These are phyloP conservation scores for Backusella australiensis DNA, from an alignment of 192 early-diverging fungal genomes.

Conservation along the genomic window DNA sequence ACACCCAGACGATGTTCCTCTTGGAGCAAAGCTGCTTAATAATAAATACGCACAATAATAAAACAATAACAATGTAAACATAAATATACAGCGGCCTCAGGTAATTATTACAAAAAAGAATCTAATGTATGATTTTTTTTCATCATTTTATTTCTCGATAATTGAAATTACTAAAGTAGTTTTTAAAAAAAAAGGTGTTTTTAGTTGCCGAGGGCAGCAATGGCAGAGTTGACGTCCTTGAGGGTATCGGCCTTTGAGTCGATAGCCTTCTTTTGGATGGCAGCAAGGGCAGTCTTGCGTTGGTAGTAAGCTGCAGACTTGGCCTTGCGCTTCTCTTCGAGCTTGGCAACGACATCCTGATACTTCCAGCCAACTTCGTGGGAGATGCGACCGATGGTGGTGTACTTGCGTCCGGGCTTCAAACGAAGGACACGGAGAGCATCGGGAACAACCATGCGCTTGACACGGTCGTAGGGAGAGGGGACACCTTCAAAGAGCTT, in stretches of 20 bases:
- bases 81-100: not conserved
- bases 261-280: constrained; percentile 37
- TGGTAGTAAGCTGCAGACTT: constrained; percentile 91
- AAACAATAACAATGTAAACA: no score
- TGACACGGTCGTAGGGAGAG: constrained; percentile 93
- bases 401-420: constrained; percentile 98
- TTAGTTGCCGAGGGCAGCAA: constrained; percentile 59
- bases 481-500: constrained; percentile 99
- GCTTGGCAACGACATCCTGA: constrained; percentile 91
- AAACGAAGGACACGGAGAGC: constrained; percentile 97
- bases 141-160: not conserved
- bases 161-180: not conserved
- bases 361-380: constrained; percentile 99
- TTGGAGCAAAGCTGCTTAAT: no score
- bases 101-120: not conserved
- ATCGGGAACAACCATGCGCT: constrained; percentile 96
- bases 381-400: constrained; percentile 89
- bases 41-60: no score
- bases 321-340: constrained; percentile 99
- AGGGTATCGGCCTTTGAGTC: constrained; percentile 52
- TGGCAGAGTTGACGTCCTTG: constrained; percentile 55
- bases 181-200: constrained; percentile 9
- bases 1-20: no score
- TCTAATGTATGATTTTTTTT: not conserved
- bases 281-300: constrained; percentile 67